Base-by-base conservation (phyloP, 208 protist genomes). In the Lotmaria passim region DNA sequence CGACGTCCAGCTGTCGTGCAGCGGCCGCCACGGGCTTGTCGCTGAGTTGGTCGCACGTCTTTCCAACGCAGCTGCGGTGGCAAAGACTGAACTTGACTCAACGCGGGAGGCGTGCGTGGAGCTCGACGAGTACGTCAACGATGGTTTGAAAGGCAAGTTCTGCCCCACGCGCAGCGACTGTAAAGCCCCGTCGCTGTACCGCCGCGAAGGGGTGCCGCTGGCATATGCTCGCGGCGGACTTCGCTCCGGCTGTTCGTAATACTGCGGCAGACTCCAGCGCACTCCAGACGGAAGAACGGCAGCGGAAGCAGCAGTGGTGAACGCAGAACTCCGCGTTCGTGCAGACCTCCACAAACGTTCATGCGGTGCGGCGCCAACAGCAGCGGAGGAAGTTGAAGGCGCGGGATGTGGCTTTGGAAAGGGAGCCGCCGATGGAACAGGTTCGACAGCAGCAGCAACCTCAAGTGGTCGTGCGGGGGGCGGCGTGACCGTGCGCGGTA, bases 71-170 rank as follows among this genome's bases (percentile, higher is more conserved):
- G 61, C 33, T 0, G 51, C 15, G 8, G 2, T 23, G 15, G 14
- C 19, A 19, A 8, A 11, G 15, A 36, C 38, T 7, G 38, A 12
- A n/a, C 41, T 51, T 23, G 41, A 15, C 19, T 36, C 69, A 0
- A 43, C 34, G 12, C 53, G 21, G 1, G 50, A 51, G 7, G 61
- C 33, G 14, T 50, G 41, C 53, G 41, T 24, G 3, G 44, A 55
- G 21, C 6, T 12, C 15, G 69, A 43, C 17, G 61, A 55, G 46
- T 75, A 64, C 19, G 30, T 69, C 31, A 75, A 24, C 6, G 61
- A 58, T 15, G 61, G 50, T 36, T 59, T 69, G 44, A 75, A 64
- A 1, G 41, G 69, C 0, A 55, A 61, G 69, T 51, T 1, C 14
- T 38, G 33, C 14, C 8, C 10, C 6, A 26, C 26, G 26, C 10